Conservation (phyloP, 192 early-diverging fungal species). For the Coemansia sp. region DNA sequence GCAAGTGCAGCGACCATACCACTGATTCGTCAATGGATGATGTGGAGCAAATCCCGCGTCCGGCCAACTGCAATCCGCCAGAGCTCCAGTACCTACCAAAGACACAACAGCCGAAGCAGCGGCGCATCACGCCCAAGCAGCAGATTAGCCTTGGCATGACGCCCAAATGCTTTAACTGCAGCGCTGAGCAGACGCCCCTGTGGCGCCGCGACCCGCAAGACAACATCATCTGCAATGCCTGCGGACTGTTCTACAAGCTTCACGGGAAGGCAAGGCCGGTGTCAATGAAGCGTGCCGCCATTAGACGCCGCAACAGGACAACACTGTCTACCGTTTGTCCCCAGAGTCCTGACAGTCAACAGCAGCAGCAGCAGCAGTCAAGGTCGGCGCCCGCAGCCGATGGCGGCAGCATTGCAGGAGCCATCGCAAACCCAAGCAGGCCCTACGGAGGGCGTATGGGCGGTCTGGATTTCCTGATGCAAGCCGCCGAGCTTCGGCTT, state of each 20-base stretch:
- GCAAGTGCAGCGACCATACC: background rate
- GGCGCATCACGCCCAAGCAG: slow-evolving; percentile 53
- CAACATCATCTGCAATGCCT: slow-evolving; percentile 94
- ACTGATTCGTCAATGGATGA: slow-evolving; percentile 59
- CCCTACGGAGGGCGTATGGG: slow-evolving; percentile 2
- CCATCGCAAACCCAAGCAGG: background rate
- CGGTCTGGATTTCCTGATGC: slow-evolving; percentile 38
- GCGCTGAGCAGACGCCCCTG: slow-evolving; percentile 85
- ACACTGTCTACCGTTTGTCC: background rate
- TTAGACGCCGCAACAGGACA: slow-evolving; percentile 85
- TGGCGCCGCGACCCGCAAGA: slow-evolving; percentile 93
- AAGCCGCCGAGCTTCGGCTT: slow-evolving; percentile 31
- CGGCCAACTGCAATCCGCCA: slow-evolving; percentile 42
- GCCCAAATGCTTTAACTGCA: slow-evolving; percentile 76
- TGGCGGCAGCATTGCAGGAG: background rate
- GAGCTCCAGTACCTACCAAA: slow-evolving; percentile 25
- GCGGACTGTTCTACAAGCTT: slow-evolving; percentile 93
- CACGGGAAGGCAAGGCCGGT: slow-evolving; percentile 88
- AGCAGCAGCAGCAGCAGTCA: slow-evolving; percentile 2
- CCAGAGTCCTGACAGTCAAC: background rate
- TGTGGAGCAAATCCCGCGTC: slow-evolving; percentile 61
- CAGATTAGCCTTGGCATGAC: slow-evolving; percentile 51
- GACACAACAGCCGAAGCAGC: slow-evolving; percentile 1
- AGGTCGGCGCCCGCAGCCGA: slow-evolving; percentile 7
- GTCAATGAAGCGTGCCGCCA: slow-evolving; percentile 84